Evolutionary conservation across 2,329 filamentous ascomycete genomes (phyloP).

Genomic region (Orbilia ellipsospora): DNA sequence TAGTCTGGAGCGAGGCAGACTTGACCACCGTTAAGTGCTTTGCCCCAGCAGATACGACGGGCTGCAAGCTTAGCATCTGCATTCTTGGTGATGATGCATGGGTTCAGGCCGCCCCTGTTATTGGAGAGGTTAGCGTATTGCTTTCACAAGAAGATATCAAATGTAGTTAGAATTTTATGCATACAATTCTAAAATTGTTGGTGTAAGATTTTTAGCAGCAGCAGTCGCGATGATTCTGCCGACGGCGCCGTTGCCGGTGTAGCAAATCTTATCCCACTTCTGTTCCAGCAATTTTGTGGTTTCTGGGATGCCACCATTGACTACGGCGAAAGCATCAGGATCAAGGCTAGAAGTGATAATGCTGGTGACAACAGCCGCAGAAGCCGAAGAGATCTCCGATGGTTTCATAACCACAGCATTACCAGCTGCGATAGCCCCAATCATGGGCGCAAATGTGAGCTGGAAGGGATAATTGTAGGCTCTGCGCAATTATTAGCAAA

Average conservation of each 20-base stretch:
- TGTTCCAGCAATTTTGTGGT: constrained; percentile 83
- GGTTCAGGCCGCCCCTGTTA: constrained; percentile 79
- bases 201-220: constrained; percentile 87
- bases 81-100: constrained; percentile 87
- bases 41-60: constrained; percentile 86
- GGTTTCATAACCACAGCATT: constrained; percentile 93
- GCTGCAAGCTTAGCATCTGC: constrained; percentile 84
- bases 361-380: constrained; percentile 81
- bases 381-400: constrained; percentile 80
- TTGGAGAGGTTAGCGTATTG: neutral
- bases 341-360: constrained; percentile 82
- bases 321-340: constrained; percentile 76
- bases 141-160: neutral
- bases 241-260: constrained; percentile 82
- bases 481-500: constrained; percentile 61
- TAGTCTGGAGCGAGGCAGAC: constrained; percentile 95
- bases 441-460: constrained; percentile 78
- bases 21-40: constrained; percentile 86
- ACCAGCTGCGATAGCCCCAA: constrained; percentile 91
- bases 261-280: constrained; percentile 98
- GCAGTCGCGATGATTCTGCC: constrained; percentile 90
- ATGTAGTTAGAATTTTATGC: constrained; percentile 15
- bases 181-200: constrained; percentile 82
- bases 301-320: constrained; percentile 85
- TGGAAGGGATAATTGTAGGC: constrained; percentile 95